Percentiles rank a stretch among this genome's conserved stretches.
Evolutionary conservation across 2,329 filamentous ascomycete species (phyloP).

Genomic region (Beauveria sp.): DNA sequence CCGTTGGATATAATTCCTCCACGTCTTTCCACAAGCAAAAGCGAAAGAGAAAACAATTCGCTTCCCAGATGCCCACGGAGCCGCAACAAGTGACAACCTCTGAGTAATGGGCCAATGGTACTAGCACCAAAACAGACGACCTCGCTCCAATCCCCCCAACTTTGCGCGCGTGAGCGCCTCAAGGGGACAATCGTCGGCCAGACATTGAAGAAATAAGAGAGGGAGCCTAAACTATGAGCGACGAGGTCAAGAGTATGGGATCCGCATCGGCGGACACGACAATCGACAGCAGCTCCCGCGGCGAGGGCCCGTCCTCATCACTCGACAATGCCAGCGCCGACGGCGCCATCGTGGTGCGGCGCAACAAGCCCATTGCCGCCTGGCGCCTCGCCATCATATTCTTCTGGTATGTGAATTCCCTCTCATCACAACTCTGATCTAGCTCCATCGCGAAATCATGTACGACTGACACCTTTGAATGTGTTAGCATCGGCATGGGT

Average conservation of each 20-base stretch:
- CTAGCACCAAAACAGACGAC: too few relatives aligned
- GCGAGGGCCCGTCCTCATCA: background rate
- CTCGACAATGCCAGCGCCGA: background rate
- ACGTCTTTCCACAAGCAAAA: background rate
- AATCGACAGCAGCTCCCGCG: background rate
- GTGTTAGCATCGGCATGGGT: conserved; percentile 9
- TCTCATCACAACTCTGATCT: background rate
- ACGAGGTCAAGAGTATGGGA: conserved; percentile 2
- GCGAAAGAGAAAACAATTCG: too few relatives aligned
- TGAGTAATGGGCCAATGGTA: too few relatives aligned
- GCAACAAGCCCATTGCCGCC: conserved; percentile 15
- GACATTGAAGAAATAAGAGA: background rate
- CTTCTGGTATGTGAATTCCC: conserved; percentile 9
- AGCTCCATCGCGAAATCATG: too few relatives aligned
- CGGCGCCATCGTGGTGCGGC: conserved; percentile 10
- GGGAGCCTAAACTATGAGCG: background rate
- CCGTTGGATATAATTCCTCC: background rate
- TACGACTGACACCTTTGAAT: too few relatives aligned
- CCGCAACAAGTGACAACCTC: too few relatives aligned
- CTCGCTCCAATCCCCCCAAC: too few relatives aligned
- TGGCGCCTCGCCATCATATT: conserved; percentile 14
- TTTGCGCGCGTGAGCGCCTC: too few relatives aligned
- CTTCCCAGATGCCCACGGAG: too few relatives aligned
- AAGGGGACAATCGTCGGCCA: too few relatives aligned
- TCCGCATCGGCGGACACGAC: conserved; percentile 2